These are phyloP conservation scores for Conoideocrella luteorostrata DNA, from an alignment of 2,329 filamentous ascomycete species.

Conservation along the genomic window DNA sequence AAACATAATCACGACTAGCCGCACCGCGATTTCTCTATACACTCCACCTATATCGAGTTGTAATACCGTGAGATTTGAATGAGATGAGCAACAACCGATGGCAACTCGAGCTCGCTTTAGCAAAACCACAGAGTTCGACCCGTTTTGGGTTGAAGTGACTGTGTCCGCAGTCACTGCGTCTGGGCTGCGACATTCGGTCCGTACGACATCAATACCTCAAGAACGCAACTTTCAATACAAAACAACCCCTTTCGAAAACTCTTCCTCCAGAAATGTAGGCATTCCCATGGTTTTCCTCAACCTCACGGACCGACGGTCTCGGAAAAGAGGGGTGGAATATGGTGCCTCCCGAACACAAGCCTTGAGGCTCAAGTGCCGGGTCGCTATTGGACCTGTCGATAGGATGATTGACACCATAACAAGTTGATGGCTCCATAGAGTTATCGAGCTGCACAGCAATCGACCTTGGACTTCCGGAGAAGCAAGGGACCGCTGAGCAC, in stretches of 20 bases:
- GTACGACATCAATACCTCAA: no score
- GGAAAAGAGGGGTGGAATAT: constrained; percentile 89
- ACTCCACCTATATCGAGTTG: no score
- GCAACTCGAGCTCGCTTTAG: no score
- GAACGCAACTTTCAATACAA: not conserved
- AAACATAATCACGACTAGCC: no score
- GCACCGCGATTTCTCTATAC: no score
- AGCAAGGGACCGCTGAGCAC: constrained; percentile 75
- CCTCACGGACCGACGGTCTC: constrained; percentile 86
- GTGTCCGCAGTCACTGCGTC: no score
- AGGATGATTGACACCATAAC: constrained; percentile 78
- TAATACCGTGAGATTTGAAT: no score
- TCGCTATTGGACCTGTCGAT: constrained; percentile 94
- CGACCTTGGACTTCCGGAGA: constrained; percentile 52
- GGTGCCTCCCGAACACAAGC: constrained; percentile 44
- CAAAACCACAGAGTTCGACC: no score
- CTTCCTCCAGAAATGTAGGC: constrained; percentile 12
- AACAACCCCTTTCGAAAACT: constrained; percentile 6
- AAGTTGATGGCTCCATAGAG: constrained; percentile 68
- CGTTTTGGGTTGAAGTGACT: no score
- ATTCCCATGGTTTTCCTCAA: constrained; percentile 85
- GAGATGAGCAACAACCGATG: no score
- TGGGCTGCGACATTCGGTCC: no score
- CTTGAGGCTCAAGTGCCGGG: constrained; percentile 49
- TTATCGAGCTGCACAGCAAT: constrained; percentile 82